A percentile compares a stretch with the other conserved stretches of the same genome.
Evolutionary conservation across 1,139 yeast species (phyloP).

Genomic region (Yamadazyma aaseri): DNA sequence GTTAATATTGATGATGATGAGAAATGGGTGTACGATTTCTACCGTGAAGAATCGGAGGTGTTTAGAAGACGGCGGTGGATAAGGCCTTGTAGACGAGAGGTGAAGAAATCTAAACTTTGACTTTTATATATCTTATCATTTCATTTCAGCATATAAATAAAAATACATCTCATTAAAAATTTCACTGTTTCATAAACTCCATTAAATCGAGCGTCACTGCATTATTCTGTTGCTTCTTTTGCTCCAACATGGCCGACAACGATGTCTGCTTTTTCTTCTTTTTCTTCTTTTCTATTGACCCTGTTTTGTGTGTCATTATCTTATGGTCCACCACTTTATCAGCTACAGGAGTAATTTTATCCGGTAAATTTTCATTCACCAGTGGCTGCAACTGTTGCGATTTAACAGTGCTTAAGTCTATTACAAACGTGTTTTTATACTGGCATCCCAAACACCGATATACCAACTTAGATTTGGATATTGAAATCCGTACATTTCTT

Average conservation of each 20-base stretch:
- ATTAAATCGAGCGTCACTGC: conserved; percentile 36
- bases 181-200: conserved; percentile 33
- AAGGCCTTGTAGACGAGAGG: conserved; percentile 19
- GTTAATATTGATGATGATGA: conserved; percentile 64
- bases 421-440: conserved; percentile 4
- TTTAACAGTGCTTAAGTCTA: conserved; percentile 4
- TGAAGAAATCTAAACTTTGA: neutral
- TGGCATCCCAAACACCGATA: conserved; percentile 17
- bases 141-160: neutral
- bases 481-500: conserved; percentile 29
- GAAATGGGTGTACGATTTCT: conserved; percentile 74
- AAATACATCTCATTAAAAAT: neutral
- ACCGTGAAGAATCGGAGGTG: conserved; percentile 18
- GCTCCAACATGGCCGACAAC: conserved; percentile 37
- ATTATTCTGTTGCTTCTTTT: conserved; percentile 37
- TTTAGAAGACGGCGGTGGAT: conserved; percentile 59
- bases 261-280: conserved; percentile 33
- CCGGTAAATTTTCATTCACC: too few species aligned
- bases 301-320: too few species aligned
- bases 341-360: too few species aligned
- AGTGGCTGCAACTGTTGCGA: too few species aligned
- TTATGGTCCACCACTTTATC: too few species aligned
- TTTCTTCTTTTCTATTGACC: neutral
- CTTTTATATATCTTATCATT: neutral
- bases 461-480: conserved; percentile 5